Evolutionary conservation across 2,329 filamentous ascomycete species (phyloP).

Genomic region (Beauveria rudraprayagi): DNA sequence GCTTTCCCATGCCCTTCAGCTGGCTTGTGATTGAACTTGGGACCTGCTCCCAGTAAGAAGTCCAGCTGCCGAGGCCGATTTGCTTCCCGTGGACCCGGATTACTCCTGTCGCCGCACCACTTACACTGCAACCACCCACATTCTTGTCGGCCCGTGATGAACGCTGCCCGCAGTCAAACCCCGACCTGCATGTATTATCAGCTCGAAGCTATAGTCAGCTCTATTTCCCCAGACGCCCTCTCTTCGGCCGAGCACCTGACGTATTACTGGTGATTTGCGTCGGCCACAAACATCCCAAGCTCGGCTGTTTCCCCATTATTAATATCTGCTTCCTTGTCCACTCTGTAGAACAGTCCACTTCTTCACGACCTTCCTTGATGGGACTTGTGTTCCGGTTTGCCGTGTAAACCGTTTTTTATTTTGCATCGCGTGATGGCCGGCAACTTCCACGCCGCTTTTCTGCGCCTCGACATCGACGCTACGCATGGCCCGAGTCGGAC

Average conservation of each 20-base stretch:
- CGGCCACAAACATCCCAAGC: background rate
- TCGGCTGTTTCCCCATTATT: background rate
- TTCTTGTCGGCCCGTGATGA: conserved; percentile 4
- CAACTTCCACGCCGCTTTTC: background rate
- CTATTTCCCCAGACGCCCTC: background rate
- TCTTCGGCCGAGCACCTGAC: background rate
- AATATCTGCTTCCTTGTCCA: background rate
- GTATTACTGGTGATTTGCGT: background rate
- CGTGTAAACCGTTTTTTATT: background rate
- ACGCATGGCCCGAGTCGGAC: conserved; percentile 2
- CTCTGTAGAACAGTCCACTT: background rate
- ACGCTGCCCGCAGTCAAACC: background rate
- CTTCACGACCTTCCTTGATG: background rate
- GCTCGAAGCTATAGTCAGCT: background rate
- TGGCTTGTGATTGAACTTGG: conserved; percentile 3
- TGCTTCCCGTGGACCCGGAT: background rate
- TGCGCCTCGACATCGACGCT: background rate
- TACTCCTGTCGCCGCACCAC: background rate
- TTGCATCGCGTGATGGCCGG: background rate
- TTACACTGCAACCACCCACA: background rate
- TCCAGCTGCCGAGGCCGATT: background rate
- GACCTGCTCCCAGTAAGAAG: background rate
- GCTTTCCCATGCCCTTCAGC: background rate
- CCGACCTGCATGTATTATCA: background rate
- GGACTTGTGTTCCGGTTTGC: conserved; percentile 1